Percentiles rank a stretch among this genome's conserved stretches.
Conservation (phyloP, 2,329 filamentous ascomycete genomes). For the Rutstroemia sydowiana region DNA sequence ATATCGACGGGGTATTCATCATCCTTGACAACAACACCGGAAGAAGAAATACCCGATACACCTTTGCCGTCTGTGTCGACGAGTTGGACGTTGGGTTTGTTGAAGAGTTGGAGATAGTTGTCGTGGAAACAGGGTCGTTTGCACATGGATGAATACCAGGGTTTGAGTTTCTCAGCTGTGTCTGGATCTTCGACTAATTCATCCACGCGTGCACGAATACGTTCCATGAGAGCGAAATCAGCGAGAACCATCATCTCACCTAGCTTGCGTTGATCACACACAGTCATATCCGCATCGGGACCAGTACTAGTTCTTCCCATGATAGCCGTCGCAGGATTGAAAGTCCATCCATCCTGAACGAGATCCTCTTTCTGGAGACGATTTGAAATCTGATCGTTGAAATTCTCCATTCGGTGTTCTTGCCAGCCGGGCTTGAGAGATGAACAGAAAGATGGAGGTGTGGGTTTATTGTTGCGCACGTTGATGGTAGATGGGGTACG, state of each 20-base stretch:
- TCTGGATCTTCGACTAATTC: slow-evolving; percentile 36
- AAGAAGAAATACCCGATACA: slow-evolving; percentile 33
- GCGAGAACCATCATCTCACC: slow-evolving; percentile 6
- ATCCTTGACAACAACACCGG: slow-evolving; percentile 39
- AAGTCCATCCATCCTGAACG: slow-evolving; percentile 47
- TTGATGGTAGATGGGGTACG: slow-evolving; percentile 53
- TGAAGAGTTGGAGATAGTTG: slow-evolving; percentile 47
- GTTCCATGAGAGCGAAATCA: slow-evolving; percentile 8
- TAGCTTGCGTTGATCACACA: not conserved
- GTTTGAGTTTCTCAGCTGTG: slow-evolving; percentile 42
- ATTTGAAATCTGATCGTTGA: slow-evolving; percentile 35
- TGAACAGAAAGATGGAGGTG: slow-evolving; percentile 30
- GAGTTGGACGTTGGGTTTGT: slow-evolving; percentile 39
- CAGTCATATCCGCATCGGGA: no score
- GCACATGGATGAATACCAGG: slow-evolving; percentile 46
- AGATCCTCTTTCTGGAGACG: slow-evolving; percentile 42
- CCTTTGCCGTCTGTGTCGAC: slow-evolving; percentile 42
- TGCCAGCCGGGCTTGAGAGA: slow-evolving; percentile 14
- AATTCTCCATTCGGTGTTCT: slow-evolving; percentile 8
- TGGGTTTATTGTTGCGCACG: slow-evolving; percentile 41
- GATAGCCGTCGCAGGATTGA: slow-evolving; percentile 26
- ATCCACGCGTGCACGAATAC: slow-evolving; percentile 18
- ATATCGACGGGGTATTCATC: slow-evolving; percentile 44
- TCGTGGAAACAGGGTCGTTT: slow-evolving; percentile 48
- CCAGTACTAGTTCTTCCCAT: slow-evolving; percentile 25